Evolutionary conservation across 139 green algal genomes (phyloP).

Genomic region (Chlorella vulgaris): DNA sequence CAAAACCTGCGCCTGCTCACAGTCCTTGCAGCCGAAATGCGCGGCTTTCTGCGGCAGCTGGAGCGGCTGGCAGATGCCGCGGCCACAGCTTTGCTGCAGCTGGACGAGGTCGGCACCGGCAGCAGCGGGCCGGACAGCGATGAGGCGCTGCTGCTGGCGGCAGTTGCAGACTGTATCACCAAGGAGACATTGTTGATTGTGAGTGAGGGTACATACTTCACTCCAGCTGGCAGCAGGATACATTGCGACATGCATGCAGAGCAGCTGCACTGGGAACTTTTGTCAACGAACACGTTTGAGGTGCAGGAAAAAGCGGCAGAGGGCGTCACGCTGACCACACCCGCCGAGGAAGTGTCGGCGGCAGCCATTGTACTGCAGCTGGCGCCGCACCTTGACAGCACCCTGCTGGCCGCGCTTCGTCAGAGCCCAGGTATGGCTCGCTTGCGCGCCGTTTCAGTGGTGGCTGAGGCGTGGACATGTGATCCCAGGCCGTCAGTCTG

Average conservation of each 20-base stretch:
- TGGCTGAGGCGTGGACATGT: background rate
- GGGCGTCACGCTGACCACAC: constrained; percentile 4
- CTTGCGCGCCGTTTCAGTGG: background rate
- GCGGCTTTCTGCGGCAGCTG: background rate
- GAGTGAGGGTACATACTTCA: too few relatives aligned
- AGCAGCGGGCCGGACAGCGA: background rate
- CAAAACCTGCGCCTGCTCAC: constrained; percentile 35
- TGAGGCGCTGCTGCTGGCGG: constrained; percentile 6
- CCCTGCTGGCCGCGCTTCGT: background rate
- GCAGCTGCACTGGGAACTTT: background rate
- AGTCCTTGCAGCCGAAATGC: constrained; percentile 30
- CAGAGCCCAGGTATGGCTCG: background rate
- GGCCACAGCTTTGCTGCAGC: background rate
- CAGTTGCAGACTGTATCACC: background rate
- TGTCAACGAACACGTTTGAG: background rate
- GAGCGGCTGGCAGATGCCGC: background rate
- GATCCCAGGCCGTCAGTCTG: background rate
- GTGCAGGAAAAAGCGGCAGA: constrained; percentile 12
- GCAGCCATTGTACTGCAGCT: constrained; percentile 13
- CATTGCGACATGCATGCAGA: too few relatives aligned
- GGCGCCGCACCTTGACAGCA: background rate
- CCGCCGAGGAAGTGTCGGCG: constrained; percentile 28
- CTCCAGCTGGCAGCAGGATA: background rate
- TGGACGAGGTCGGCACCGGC: background rate
- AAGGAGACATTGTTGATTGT: constrained; percentile 3